Evolutionary conservation across 2,329 filamentous ascomycete genomes (phyloP).

Genomic region (Westerdykella ornata): DNA sequence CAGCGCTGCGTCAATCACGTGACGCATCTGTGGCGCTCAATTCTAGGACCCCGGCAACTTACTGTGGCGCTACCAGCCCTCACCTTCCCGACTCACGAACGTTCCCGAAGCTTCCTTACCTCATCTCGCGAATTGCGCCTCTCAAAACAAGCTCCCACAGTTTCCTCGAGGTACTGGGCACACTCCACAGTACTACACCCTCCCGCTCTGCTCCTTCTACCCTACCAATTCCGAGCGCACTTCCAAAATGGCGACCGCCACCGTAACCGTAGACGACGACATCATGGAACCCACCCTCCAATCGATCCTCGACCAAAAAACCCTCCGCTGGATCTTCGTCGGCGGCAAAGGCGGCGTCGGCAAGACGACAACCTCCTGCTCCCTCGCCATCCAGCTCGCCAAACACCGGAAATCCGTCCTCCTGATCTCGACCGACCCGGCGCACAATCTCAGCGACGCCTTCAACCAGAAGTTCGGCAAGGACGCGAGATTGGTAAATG

Average conservation of each 20-base stretch:
- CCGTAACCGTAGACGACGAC: conserved; percentile 51
- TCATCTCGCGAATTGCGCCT: neutral
- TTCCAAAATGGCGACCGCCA: conserved; percentile 36
- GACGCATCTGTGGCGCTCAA: too few species aligned
- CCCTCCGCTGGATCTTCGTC: conserved; percentile 97
- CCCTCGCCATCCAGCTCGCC: conserved; percentile 93
- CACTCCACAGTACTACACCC: too few species aligned
- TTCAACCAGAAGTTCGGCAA: conserved; percentile 99
- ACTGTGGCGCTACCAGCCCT: too few species aligned
- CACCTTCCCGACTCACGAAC: too few species aligned
- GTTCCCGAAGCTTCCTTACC: neutral
- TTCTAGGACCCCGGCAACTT: too few species aligned
- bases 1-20: too few species aligned
- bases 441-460: conserved; percentile 95
- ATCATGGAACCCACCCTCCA: conserved; percentile 87
- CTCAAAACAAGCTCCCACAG: neutral
- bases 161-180: too few species aligned
- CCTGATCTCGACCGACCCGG: conserved; percentile 95
- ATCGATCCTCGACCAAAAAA: conserved; percentile 89
- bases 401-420: conserved; percentile 91
- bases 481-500: conserved; percentile 86
- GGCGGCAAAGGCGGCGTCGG: conserved; percentile 97
- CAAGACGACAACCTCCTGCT: conserved; percentile 99
- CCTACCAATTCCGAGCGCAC: neutral
- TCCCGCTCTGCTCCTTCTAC: neutral